Percentiles rank a stretch among this genome's conserved stretches.
These are phyloP conservation scores for Pichia pseudocactophila DNA, from an alignment of 805 yeast genomes.

Conservation along the genomic window DNA sequence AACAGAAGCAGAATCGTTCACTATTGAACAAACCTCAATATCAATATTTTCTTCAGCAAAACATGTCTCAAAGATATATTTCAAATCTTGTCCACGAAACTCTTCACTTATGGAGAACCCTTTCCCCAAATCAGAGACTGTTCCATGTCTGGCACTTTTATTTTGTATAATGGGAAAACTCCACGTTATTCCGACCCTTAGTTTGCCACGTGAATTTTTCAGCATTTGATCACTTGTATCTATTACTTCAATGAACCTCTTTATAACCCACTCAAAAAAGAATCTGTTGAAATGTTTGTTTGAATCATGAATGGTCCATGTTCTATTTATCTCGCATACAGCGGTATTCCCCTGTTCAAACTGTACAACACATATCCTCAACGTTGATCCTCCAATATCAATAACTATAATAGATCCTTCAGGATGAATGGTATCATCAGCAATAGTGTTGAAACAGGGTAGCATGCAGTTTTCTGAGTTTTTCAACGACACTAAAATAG, in stretches of 20 bases:
- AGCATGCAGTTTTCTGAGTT: conserved; percentile 8
- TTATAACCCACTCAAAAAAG: conserved; percentile 4
- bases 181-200: conserved; percentile 45
- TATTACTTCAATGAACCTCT: conserved; percentile 1
- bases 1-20: conserved; percentile 61
- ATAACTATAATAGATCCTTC: conserved; percentile 30
- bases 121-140: conserved; percentile 48
- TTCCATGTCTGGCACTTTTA: conserved; percentile 32
- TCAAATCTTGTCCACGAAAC: conserved; percentile 33
- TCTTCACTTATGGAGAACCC: conserved; percentile 44
- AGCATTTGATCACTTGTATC: neutral
- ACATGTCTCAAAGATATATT: conserved; percentile 27
- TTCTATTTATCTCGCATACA: conserved; percentile 3
- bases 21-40: conserved; percentile 35
- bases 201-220: conserved; percentile 16
- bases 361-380: conserved; percentile 29
- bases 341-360: conserved; percentile 13
- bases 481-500: conserved; percentile 3
- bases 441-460: conserved; percentile 5
- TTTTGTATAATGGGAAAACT: conserved; percentile 44
- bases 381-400: conserved; percentile 50
- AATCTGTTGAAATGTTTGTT: conserved; percentile 5
- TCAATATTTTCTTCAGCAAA: conserved; percentile 22
- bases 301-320: conserved; percentile 8
- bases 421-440: neutral